Evolutionary conservation across 176 grass and related monocot genomes (phyloP), one percentile per base, ranked within the genome.

Genomic region (Lolium perenne): DNA sequence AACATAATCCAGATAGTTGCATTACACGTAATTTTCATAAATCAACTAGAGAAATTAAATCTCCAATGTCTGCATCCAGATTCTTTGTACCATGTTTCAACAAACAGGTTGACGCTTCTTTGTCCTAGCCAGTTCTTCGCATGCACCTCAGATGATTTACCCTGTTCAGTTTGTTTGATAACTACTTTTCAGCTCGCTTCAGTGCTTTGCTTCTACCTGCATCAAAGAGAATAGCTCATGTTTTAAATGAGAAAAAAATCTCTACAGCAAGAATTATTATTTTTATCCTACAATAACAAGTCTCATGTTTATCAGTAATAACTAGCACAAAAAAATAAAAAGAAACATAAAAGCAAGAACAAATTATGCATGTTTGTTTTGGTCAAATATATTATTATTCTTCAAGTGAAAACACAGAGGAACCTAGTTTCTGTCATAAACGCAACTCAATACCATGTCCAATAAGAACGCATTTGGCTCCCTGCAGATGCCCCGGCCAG

Each of bases 101-200:
- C 66, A 69, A 41, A 69, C 66, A 69, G 66, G 35, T 40, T 40
- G 15, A 68, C 35, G 1, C 32, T 69, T 82, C 63, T 69, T 70
- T 83, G 67, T 72, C 67, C n/a, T 83, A 73, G 54, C 53, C 53
- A 73, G 81, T 73, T 73, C 81, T 73, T 73, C n/a, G 79, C 63
- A 69, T 38, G 62, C 5, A 46, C 51, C 5, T 83, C 38, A 72
- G 38, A 59, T 46, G 51, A 53, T 71, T 82, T 82, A 57, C 65
- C 80, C 49, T 70, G 16, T 40, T 69, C 66, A 40, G 66, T 41
- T 68, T 68, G 15, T 68, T 38, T 18, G 65, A 51, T 56, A 82
- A 65, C 78, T 71, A 70, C 64, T 82, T 82, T 82, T 82, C 80
- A 82, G 80, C 66, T 72, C n/a, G n/a, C 67, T 59, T 83, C 51